Base-by-base conservation (phyloP, 441 rosid species). In the Bocquillonia castaneifolia region DNA sequence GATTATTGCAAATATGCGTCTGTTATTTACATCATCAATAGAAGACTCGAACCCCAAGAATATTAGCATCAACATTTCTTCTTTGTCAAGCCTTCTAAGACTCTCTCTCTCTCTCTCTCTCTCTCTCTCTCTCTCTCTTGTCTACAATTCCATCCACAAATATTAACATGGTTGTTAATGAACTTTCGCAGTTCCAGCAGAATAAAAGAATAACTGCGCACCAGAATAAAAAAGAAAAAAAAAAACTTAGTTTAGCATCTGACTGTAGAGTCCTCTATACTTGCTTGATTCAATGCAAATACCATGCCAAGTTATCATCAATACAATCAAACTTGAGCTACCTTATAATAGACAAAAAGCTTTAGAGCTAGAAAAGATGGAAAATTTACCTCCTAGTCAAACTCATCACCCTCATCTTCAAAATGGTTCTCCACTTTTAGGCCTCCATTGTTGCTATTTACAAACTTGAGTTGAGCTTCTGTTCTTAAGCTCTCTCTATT, bases 301-400 rank as follows among this genome's bases (percentile, higher is more conserved):
- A 32, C 7, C 20, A 44, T 32, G 2, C n/a, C 29, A 13, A 12
- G 26, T 14, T 29, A 29, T 3, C 22, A 20, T 50, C 54, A 50
- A 8, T 40, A 28, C 1, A 12, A 42, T 56, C 31, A 15, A 29
- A 39, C 64, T 32, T 9, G 10, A 57, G 17, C 12, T 29, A 14
- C 26, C 42, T 17, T 7, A 26, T 0, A 15, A 48, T 13, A 18
- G 59, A 18, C 14, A 36, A 53, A 15, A 65, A 61, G 59, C 63
- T 48, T 55, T 29, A 54, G 26, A 37, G n/a, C n/a, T 53, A 63
- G 53, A 48, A 56, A 42, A 26, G 44, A 45, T 39, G 68, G 18
- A 23, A 25, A 39, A 70, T 71, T 75, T 84, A 84, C 89, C 89
- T 84, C 82, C n/a, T 83, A 85, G 50, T 76, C 81, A 69, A 82